Percentiles rank a stretch among this genome's conserved stretches.
These are phyloP conservation scores for Hondaea fermentalgiana DNA, from an alignment of 108 stramenopile genomes.

Conservation along the genomic window DNA sequence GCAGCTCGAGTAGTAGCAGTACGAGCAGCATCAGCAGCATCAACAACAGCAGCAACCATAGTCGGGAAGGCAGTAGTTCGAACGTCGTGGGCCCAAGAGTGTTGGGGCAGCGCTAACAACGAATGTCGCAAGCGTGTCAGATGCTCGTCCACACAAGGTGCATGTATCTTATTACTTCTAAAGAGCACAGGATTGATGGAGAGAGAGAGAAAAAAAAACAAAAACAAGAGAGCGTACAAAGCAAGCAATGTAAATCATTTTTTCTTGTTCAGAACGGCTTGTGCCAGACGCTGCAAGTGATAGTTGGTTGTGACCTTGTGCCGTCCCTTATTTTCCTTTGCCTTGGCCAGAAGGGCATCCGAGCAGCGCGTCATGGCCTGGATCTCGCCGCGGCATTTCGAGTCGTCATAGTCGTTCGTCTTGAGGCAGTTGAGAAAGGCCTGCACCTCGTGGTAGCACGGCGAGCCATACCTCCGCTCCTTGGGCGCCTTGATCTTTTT, in stretches of 20 bases:
- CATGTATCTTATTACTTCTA: too few relatives aligned
- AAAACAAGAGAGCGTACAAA: too few relatives aligned
- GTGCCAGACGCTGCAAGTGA: conserved; percentile 1
- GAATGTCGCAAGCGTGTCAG: too few relatives aligned
- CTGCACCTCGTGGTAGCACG: not conserved
- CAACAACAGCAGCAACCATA: too few relatives aligned
- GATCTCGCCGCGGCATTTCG: not conserved
- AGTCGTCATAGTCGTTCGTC: not conserved
- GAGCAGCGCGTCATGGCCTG: not conserved
- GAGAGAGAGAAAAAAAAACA: too few relatives aligned
- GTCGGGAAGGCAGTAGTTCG: too few relatives aligned
- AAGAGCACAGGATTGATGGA: too few relatives aligned
- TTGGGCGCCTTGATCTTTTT: not conserved
- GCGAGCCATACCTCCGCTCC: not conserved
- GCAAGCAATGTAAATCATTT: not conserved
- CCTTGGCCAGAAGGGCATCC: not conserved
- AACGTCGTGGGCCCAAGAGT: too few relatives aligned
- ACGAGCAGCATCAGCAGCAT: too few relatives aligned
- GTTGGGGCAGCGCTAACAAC: too few relatives aligned
- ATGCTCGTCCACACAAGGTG: too few relatives aligned
- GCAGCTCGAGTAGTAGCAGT: too few relatives aligned
- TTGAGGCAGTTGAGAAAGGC: not conserved
- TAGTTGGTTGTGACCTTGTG: not conserved
- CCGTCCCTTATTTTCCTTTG: not conserved
- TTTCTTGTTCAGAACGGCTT: not conserved